Conservation (phyloP, 352 stramenopile genomes). For the Phytopythium helicoides region DNA sequence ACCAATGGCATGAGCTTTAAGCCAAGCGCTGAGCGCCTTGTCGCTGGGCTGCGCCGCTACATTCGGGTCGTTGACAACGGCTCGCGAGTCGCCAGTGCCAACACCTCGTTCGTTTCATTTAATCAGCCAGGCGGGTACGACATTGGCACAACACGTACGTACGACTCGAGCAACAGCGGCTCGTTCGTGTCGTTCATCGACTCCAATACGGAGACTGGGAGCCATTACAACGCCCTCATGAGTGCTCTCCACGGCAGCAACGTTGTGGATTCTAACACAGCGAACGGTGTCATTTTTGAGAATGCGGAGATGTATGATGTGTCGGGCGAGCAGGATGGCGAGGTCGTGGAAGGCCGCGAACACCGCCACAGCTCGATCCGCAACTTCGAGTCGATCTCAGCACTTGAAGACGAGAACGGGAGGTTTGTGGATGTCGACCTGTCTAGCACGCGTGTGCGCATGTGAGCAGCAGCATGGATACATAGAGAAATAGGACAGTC, state of each 20-base stretch:
- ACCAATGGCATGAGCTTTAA: slow-evolving; percentile 70
- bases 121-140: slow-evolving; percentile 17
- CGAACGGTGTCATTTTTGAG: slow-evolving; percentile 25
- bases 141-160: slow-evolving; percentile 1
- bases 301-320: slow-evolving; percentile 14
- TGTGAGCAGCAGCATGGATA: slow-evolving; percentile 16
- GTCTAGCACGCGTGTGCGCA: slow-evolving; percentile 31
- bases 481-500: slow-evolving; percentile 1
- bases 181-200: slow-evolving; percentile 9
- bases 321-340: slow-evolving; percentile 4
- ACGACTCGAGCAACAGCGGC: slow-evolving; percentile 9
- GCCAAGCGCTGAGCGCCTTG: slow-evolving; percentile 48
- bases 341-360: slow-evolving; percentile 1
- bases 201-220: neutral
- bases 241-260: slow-evolving; percentile 5
- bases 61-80: slow-evolving; percentile 18
- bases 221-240: slow-evolving; percentile 13
- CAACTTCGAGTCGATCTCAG: slow-evolving; percentile 46
- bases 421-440: slow-evolving; percentile 22
- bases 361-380: slow-evolving; percentile 19
- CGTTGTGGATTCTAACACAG: neutral
- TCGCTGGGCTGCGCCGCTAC: slow-evolving; percentile 41
- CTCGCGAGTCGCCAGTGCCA: slow-evolving; percentile 26
- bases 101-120: slow-evolving; percentile 47
- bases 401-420: slow-evolving; percentile 21